Evolutionary conservation across 306 rosid genomes (phyloP), one percentile per base, ranked within the genome.

Genomic region (Carpinus viminea): DNA sequence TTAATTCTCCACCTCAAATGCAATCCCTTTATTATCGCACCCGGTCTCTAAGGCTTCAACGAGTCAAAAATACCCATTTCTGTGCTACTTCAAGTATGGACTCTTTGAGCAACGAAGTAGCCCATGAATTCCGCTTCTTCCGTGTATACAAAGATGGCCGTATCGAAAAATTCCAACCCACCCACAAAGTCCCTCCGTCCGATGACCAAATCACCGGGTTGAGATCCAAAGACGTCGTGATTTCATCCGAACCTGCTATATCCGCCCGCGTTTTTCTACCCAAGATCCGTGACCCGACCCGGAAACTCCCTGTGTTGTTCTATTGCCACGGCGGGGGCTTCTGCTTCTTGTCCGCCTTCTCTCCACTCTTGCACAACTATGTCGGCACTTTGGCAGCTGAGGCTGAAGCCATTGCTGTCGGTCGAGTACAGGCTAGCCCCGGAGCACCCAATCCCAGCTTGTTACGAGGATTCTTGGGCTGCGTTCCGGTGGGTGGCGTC

Each of bases 251-350:
- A 9, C 81, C 90, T 0, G 26, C 73, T 6, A 65, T 83, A 45
- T 71, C 90, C 15, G 87, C 80, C 20, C 75, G 90, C 5, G 11
- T 87, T 51, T 87, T 81, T 78, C 74, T 75, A 2, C 88, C 88
- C 56, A 47, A 41, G 54, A 24, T 48, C n/a, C 21, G 61, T 6
- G 38, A 70, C 16, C 64, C 50, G 9, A 57, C 20, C 31, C 51
- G 46, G 43, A 79, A 75, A 61, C 78, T 81, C 11, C 86, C 90
- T 0, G 70, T 84, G 43, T 62, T 81, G 12, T 24, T 73, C 5
- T 84, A 81, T 79, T n/a, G 84, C 53, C 90, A 83, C 43, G 90
- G 90, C 1, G 90, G 87, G 0, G 88, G 74, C 0, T 87, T 87
- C 78, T 81, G 85, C 55, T 38, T 82, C 18, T 64, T 21, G 12